Conservation (phyloP, 371 early-diverging fungal species). For the Mortierella sp. region DNA sequence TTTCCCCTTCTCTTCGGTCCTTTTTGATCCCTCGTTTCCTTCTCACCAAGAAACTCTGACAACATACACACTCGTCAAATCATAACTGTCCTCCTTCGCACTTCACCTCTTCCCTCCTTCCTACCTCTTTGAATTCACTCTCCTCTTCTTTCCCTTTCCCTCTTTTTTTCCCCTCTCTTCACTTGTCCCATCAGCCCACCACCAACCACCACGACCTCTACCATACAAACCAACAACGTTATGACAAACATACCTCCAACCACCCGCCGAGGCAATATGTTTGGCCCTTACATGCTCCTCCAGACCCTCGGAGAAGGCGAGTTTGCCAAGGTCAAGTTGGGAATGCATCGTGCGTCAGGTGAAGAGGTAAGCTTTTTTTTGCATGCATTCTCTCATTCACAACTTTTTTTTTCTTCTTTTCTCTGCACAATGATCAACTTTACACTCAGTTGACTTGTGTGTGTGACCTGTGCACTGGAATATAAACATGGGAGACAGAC, state of each 20-base stretch:
- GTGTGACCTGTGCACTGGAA: slow-evolving; percentile 2
- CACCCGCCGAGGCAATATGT: slow-evolving; percentile 67
- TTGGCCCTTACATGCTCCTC: slow-evolving; percentile 95
- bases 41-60: background rate
- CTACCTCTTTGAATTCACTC: background rate
- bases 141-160: background rate
- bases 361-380: slow-evolving; percentile 81
- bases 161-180: background rate
- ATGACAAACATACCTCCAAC: slow-evolving; percentile 39
- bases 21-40: background rate
- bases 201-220: background rate
- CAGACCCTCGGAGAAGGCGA: slow-evolving; percentile 99
- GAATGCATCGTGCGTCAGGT: slow-evolving; percentile 88
- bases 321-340: slow-evolving; percentile 98
- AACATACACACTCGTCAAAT: too few relatives aligned
- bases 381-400: background rate
- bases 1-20: slow-evolving; percentile 7
- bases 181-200: background rate
- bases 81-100: background rate
- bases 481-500: too few relatives aligned
- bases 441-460: background rate
- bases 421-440: background rate
- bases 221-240: too few relatives aligned
- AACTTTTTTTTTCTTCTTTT: background rate
- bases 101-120: background rate